phyloP scores from a whole-genome alignment of 2,329 filamentous ascomycete species.

The Geosmithia flava region DNA sequence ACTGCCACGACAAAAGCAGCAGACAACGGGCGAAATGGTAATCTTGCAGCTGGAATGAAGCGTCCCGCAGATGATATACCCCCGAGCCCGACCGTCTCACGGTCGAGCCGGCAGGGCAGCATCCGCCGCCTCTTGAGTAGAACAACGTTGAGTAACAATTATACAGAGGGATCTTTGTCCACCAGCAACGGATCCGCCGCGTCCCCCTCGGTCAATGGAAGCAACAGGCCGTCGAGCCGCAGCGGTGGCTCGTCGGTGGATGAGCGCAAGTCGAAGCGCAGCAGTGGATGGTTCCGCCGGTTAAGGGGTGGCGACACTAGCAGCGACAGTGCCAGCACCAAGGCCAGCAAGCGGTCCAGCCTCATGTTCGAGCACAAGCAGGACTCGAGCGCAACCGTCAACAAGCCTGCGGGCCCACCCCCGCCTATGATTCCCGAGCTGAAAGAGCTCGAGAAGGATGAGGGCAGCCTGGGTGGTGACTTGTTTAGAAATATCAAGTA shows the following conservation, averaged over 20 bases:
- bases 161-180: slow-evolving; percentile 31
- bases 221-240: slow-evolving; percentile 34
- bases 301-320: slow-evolving; percentile 25
- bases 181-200: slow-evolving; percentile 18
- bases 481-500: slow-evolving; percentile 50
- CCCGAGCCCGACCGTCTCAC: slow-evolving; percentile 31
- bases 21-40: slow-evolving; percentile 24
- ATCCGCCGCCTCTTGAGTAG: slow-evolving; percentile 46
- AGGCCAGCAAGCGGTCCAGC: slow-evolving; percentile 23
- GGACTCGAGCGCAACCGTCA: background rate
- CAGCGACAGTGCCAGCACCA: background rate
- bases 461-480: slow-evolving; percentile 32
- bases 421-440: slow-evolving; percentile 51
- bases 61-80: slow-evolving; percentile 37
- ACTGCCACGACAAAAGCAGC: slow-evolving; percentile 4
- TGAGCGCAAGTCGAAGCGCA: slow-evolving; percentile 41
- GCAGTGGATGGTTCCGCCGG: slow-evolving; percentile 47
- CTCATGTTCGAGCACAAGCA: slow-evolving; percentile 21
- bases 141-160: slow-evolving; percentile 39
- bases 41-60: slow-evolving; percentile 29
- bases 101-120: slow-evolving; percentile 36
- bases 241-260: slow-evolving; percentile 34
- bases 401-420: slow-evolving; percentile 33
- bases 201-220: slow-evolving; percentile 10
- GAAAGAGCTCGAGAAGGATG: slow-evolving; percentile 35